Evolutionary conservation across 768 basidiomycete species (phyloP), one percentile per base, ranked within the genome.

Genomic region (Boletus reticuloceps): DNA sequence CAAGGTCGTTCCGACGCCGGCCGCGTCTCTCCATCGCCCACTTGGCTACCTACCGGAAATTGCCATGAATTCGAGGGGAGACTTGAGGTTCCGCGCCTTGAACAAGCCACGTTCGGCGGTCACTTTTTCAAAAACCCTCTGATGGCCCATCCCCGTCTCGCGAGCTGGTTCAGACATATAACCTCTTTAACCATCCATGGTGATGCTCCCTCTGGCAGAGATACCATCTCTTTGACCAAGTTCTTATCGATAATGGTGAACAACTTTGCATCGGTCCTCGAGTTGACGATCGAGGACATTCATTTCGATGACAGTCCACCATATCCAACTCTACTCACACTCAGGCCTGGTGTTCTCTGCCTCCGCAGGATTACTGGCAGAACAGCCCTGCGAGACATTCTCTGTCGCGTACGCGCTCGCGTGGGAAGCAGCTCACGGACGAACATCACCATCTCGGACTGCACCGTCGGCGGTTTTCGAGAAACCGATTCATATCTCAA

Each of bases 51-150:
- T 17, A 19, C 17, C 5, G 34, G 39, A 41, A 46, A 32, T 13
- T 34, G 10, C 27, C 55, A 31, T 17, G 55, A 49, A 19, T 58
- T 46, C 32, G 9, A 58, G 27, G 55, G 48, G 3, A 58, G 38
- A 42, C 57, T 58, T 40, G 19, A 32, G 6, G 49, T 41, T 14
- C 56, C 56, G 20, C 31, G 22, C 31, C 46, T 59, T 17, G 31
- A 53, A 7, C 3, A 37, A 7, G 50, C 53, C 16, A 54, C 41
- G 0, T 8, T 59, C 6, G 12, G 44, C 6, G 27, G 39, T 14
- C 57, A 59, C 34, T 48, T 59, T 42, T 29, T 59, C 45, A 58
- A 44, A 34, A 20, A 58, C 13, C 31, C 42, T 0, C 11, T 59
- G 12, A 53, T 59, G 42, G 43, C 25, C 16, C 51, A 59, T 31